Evolutionary conservation across 441 rosid species (phyloP).

Genomic region (Melastoma candidum): DNA sequence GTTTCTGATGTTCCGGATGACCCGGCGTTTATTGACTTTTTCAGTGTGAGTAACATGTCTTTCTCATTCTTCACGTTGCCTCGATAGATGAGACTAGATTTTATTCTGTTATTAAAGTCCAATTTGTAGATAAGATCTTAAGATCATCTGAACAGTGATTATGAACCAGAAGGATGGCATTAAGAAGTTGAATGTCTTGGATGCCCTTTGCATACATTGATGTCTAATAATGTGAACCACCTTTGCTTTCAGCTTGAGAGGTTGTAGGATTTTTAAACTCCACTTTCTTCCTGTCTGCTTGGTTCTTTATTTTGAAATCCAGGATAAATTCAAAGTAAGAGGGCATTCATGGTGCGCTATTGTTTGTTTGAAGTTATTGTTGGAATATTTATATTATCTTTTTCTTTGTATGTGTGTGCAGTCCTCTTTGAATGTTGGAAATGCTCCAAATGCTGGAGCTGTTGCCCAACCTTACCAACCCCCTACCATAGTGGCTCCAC

Average conservation of each 20-base stretch:
- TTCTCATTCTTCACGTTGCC: conserved; percentile 2
- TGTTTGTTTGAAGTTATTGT: conserved; percentile 5
- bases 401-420: conserved; percentile 27
- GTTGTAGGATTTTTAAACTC: no score
- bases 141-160: no score
- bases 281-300: no score
- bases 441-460: conserved; percentile 28
- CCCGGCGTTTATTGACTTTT: conserved; percentile 72
- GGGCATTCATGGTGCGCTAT: background rate
- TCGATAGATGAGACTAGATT: background rate
- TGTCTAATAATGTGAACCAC: no score
- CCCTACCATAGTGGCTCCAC: conserved; percentile 29
- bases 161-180: no score
- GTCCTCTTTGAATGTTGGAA: conserved; percentile 53
- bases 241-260: no score
- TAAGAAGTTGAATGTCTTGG: no score
- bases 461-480: conserved; percentile 41
- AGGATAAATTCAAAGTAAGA: no score
- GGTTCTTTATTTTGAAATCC: no score
- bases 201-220: no score
- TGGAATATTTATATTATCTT: conserved; percentile 2
- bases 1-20: conserved; percentile 54
- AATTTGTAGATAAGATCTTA: no score
- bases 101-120: no score
- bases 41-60: conserved; percentile 43